phyloP scores from a whole-genome alignment of 371 early-diverging fungal genomes.

The Rhizopus delemar region DNA sequence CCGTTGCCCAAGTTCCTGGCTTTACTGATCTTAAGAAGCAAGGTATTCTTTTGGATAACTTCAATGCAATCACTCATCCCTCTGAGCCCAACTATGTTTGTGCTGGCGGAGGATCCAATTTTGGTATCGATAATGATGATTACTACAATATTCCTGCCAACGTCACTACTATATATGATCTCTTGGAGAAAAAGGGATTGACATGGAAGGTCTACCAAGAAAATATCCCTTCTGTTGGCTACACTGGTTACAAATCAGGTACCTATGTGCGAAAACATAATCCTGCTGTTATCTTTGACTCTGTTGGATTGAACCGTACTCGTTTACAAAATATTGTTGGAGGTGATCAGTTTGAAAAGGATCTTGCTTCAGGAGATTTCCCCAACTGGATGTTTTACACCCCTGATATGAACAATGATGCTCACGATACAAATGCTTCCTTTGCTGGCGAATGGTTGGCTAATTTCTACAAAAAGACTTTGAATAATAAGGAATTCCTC shows the following conservation, averaged over 20 bases:
- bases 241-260: conserved; percentile 28
- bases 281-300: conserved; percentile 56
- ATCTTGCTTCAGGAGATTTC: conserved; percentile 24
- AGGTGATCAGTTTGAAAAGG: conserved; percentile 26
- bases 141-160: conserved; percentile 29
- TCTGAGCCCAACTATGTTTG: conserved; percentile 55
- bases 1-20: conserved; percentile 17
- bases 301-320: conserved; percentile 35
- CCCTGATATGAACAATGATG: conserved; percentile 36
- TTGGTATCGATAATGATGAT: conserved; percentile 28
- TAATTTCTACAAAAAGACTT: conserved; percentile 27
- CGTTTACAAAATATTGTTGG: conserved; percentile 48
- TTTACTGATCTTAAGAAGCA: conserved; percentile 22
- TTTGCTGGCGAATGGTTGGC: conserved; percentile 37
- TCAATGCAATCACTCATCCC: conserved; percentile 52
- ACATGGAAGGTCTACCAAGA: conserved; percentile 67
- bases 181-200: conserved; percentile 57
- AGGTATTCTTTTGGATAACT: conserved; percentile 51
- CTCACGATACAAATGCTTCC: conserved; percentile 34
- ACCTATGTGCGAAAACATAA: conserved; percentile 51
- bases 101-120: conserved; percentile 27
- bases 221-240: conserved; percentile 50
- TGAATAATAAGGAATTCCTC: conserved; percentile 26
- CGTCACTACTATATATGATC: conserved; percentile 51
- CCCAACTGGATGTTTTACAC: conserved; percentile 41